Percentiles rank a stretch among this genome's conserved stretches.
Evolutionary conservation across 2,329 filamentous ascomycete genomes (phyloP).

Genomic region (Albophoma yamanashiensis): DNA sequence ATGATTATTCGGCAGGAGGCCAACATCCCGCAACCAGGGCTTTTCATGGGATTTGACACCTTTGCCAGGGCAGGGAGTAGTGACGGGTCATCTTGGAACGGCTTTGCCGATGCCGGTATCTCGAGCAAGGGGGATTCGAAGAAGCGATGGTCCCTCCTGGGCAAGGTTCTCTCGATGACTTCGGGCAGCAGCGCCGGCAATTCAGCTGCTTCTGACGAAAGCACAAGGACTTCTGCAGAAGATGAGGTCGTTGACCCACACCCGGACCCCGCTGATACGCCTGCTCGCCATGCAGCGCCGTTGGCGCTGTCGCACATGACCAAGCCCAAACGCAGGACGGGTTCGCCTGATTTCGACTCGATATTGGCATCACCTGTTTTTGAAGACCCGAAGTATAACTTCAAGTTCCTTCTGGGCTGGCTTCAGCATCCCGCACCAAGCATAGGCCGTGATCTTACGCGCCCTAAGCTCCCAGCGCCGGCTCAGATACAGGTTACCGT

Average conservation of each 20-base stretch:
- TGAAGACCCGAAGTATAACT: conserved; percentile 50
- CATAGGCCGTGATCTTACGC: conserved; percentile 51
- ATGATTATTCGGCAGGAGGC: conserved; percentile 79
- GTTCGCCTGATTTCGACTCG: conserved; percentile 40
- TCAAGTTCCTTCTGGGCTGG: conserved; percentile 66
- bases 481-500: conserved; percentile 53
- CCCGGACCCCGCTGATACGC: conserved; percentile 34
- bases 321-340: conserved; percentile 15
- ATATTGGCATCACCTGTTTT: conserved; percentile 41
- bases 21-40: conserved; percentile 32
- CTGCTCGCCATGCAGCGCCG: background rate
- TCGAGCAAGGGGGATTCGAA: conserved; percentile 32
- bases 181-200: conserved; percentile 9
- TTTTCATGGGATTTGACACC: conserved; percentile 40
- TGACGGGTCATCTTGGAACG: conserved; percentile 12
- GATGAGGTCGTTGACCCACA: conserved; percentile 18
- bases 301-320: conserved; percentile 3
- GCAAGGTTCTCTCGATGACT: conserved; percentile 44
- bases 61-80: conserved; percentile 20
- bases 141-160: conserved; percentile 53
- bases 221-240: background rate
- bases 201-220: background rate
- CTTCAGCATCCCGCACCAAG: conserved; percentile 42
- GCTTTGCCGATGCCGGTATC: conserved; percentile 13
- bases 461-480: conserved; percentile 58